Percentiles rank a stretch among this genome's conserved stretches.
phyloP scores from a whole-genome alignment of 495 filamentous ascomycete species.

The Lophiotrema nucula region DNA sequence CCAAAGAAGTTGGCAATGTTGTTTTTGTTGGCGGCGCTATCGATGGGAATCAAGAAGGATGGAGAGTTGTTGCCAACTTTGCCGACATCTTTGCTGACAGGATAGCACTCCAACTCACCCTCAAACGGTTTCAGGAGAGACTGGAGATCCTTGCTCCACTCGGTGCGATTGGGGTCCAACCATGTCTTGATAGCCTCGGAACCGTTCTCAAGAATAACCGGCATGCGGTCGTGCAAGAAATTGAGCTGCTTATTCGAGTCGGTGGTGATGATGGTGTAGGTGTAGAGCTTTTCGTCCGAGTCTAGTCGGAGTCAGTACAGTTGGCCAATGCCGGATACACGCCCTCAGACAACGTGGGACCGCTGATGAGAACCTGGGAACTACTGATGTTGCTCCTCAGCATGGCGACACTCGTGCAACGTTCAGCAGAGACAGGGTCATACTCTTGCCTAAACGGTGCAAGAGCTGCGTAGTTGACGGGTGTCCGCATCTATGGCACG shows the following conservation, averaged over 20 bases:
- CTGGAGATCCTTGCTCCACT: conserved; percentile 80
- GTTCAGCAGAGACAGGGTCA: background rate
- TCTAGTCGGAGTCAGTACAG: conserved; percentile 32
- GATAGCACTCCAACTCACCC: conserved; percentile 80
- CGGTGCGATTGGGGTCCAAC: conserved; percentile 69
- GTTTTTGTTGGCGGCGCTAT: conserved; percentile 79
- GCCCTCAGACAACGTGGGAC: conserved; percentile 17
- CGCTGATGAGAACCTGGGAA: conserved; percentile 7
- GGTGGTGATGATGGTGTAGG: conserved; percentile 91
- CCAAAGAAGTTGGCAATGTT: conserved; percentile 94
- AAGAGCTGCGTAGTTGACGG: background rate
- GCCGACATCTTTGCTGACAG: conserved; percentile 83
- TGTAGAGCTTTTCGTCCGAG: conserved; percentile 68
- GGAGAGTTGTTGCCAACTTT: conserved; percentile 94
- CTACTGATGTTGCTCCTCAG: background rate
- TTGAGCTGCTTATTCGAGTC: conserved; percentile 71
- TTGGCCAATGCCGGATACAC: background rate
- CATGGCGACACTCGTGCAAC: background rate
- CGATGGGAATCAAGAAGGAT: conserved; percentile 75
- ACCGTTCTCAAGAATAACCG: conserved; percentile 80
- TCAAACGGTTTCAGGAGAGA: conserved; percentile 69
- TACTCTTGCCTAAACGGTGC: background rate
- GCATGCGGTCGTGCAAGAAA: conserved; percentile 94
- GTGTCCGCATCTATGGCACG: no score
- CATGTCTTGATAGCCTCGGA: conserved; percentile 69